These are phyloP conservation scores for Pseudohalonectria lignicola DNA, from an alignment of 2,329 filamentous ascomycete species.

Conservation along the genomic window DNA sequence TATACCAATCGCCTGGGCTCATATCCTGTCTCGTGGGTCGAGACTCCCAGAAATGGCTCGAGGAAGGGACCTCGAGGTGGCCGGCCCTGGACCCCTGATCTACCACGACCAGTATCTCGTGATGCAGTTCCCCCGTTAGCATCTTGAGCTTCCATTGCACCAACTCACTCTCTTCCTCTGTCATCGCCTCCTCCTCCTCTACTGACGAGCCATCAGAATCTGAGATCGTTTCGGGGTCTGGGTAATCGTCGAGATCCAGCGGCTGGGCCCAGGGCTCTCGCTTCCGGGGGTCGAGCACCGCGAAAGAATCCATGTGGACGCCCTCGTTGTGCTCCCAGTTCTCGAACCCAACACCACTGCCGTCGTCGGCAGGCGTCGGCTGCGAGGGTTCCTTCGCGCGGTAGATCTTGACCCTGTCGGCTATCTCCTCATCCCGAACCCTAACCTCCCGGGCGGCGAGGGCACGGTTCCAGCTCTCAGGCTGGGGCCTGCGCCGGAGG, in stretches of 20 bases:
- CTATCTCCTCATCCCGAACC: too few relatives aligned
- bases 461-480: not conserved
- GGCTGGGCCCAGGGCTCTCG: not conserved
- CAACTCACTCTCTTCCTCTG: not conserved
- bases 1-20: too few relatives aligned
- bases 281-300: not conserved
- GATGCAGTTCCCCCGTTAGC: not conserved
- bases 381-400: not conserved
- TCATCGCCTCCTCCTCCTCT: not conserved
- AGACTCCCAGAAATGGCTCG: too few relatives aligned
- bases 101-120: not conserved
- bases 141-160: not conserved
- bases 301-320: not conserved
- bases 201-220: not conserved
- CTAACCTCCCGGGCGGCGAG: not conserved
- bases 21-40: too few relatives aligned
- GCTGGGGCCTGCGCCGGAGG: not conserved
- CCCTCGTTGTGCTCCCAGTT: too few relatives aligned
- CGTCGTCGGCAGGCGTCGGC: not conserved
- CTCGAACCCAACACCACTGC: too few relatives aligned
- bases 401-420: not conserved
- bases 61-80: too few relatives aligned
- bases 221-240: not conserved
- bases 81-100: too few relatives aligned
- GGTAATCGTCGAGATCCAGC: not conserved